Conservation (phyloP, 2,329 filamentous ascomycete genomes). For the Madurella fahalii region DNA sequence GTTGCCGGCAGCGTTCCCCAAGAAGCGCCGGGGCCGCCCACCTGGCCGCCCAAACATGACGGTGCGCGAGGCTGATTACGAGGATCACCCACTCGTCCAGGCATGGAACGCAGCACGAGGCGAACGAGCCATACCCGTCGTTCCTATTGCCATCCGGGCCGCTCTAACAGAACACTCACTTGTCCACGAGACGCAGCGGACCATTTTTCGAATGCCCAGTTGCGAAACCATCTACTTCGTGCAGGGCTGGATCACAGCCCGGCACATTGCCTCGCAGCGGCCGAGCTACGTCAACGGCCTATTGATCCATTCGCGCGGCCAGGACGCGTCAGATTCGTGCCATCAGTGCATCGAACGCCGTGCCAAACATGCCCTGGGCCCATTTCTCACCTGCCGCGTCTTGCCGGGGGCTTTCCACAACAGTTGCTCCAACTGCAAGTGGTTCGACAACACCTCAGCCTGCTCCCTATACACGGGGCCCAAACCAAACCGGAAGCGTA, state of each 20-base stretch:
- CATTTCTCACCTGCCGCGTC: conserved; percentile 25
- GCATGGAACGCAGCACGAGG: conserved; percentile 25
- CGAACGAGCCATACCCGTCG: conserved; percentile 17
- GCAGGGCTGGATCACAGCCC: conserved; percentile 29
- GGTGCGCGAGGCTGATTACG: conserved; percentile 26
- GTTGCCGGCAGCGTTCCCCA: conserved; percentile 22
- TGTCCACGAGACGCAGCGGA: conserved; percentile 25
- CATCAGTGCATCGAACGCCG: conserved; percentile 24
- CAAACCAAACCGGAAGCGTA: conserved; percentile 28
- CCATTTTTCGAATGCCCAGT: conserved; percentile 24
- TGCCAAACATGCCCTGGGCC: conserved; percentile 26
- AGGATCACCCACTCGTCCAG: conserved; percentile 23
- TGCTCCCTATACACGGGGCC: conserved; percentile 29
- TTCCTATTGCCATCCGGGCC: conserved; percentile 23
- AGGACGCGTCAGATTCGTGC: conserved; percentile 22
- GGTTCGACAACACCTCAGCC: conserved; percentile 28
- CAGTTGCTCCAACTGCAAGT: conserved; percentile 31
- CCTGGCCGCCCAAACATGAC: conserved; percentile 28
- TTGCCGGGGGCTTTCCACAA: conserved; percentile 25
- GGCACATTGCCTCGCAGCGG: conserved; percentile 28
- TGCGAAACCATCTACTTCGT: conserved; percentile 28
- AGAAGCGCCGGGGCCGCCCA: conserved; percentile 27
- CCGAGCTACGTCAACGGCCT: conserved; percentile 30
- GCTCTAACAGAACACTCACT: conserved; percentile 24
- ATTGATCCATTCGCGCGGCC: conserved; percentile 29